Percentiles rank a stretch among this genome's conserved stretches.
These are phyloP conservation scores for Amoebophrya sp. DNA, from an alignment of 169 alveolate species.

Conservation along the genomic window DNA sequence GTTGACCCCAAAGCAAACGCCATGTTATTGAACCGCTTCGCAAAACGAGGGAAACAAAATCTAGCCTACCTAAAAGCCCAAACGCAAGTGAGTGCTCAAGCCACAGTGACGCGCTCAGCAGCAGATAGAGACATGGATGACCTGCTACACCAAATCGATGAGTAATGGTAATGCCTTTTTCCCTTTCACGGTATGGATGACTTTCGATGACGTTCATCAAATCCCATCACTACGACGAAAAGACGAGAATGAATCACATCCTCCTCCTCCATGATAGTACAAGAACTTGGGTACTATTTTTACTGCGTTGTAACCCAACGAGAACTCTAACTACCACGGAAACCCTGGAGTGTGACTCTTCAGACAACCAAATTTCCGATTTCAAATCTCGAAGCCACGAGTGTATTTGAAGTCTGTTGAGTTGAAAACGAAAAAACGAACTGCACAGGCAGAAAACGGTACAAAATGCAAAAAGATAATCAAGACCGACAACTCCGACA, in stretches of 20 bases:
- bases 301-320: too few relatives aligned
- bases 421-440: too few relatives aligned
- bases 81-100: background rate
- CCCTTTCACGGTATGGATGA: background rate
- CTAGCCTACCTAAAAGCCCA: background rate
- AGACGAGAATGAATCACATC: background rate
- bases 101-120: background rate
- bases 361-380: too few relatives aligned
- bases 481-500: too few relatives aligned
- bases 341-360: too few relatives aligned
- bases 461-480: too few relatives aligned
- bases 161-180: background rate
- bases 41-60: background rate
- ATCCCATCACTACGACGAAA: background rate
- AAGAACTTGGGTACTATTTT: background rate
- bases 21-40: background rate
- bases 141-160: background rate
- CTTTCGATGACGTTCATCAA: background rate
- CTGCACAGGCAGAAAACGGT: too few relatives aligned
- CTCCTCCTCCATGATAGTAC: background rate
- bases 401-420: too few relatives aligned
- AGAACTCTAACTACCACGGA: too few relatives aligned
- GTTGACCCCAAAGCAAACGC: background rate
- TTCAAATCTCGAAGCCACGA: too few relatives aligned
- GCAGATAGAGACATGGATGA: background rate